A percentile compares a stretch with the other conserved stretches of the same genome.
Evolutionary conservation across 345 rosid genomes (phyloP).

Genomic region (Xanthoceras sorbifolium): DNA sequence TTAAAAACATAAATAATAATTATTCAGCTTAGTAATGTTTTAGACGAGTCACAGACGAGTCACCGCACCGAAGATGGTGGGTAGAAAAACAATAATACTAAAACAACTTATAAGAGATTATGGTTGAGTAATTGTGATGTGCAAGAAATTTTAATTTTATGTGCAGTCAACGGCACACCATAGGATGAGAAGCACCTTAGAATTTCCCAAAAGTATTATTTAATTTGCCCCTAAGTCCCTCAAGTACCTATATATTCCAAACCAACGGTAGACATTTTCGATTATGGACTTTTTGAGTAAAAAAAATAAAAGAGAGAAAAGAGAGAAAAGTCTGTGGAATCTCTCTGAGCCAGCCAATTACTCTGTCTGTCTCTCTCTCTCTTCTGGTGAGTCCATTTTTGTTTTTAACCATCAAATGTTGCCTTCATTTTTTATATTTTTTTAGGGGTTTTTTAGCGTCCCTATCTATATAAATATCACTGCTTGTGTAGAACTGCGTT

Average conservation of each 20-base stretch:
- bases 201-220: neutral
- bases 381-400: conserved; percentile 21
- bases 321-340: neutral
- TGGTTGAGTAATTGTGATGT: too few relatives aligned
- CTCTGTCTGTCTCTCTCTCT: neutral
- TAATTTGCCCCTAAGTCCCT: conserved; percentile 17
- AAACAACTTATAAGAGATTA: too few relatives aligned
- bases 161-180: neutral
- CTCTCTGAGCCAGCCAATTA: neutral
- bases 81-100: too few relatives aligned
- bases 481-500: neutral
- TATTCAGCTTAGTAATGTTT: too few relatives aligned
- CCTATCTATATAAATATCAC: neutral
- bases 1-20: too few relatives aligned
- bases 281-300: neutral
- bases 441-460: neutral
- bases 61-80: too few relatives aligned
- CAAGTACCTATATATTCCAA: conserved; percentile 31
- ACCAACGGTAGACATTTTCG: neutral
- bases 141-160: too few relatives aligned
- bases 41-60: too few relatives aligned
- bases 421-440: neutral
- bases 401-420: conserved; percentile 9
- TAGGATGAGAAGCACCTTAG: neutral
- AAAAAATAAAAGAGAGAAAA: neutral